These are phyloP conservation scores for Isoetes taiwanensis DNA, from an alignment of 75 land plant genomes.

Conservation along the genomic window DNA sequence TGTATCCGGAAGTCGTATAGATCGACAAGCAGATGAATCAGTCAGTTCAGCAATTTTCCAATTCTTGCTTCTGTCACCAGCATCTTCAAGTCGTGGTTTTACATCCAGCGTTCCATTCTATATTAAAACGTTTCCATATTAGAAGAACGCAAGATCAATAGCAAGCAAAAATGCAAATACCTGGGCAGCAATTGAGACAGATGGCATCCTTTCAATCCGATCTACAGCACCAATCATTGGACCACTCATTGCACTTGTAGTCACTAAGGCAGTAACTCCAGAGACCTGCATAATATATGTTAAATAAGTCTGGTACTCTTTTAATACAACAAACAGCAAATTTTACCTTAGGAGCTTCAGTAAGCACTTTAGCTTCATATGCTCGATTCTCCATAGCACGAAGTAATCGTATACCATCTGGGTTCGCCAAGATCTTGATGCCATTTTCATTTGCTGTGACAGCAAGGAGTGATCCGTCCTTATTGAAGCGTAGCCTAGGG, in stretches of 20 bases:
- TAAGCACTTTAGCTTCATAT: constrained; percentile 36
- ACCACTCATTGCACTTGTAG: too few species aligned
- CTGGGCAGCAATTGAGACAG: neutral
- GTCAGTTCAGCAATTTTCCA: constrained; percentile 16
- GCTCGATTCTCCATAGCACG: constrained; percentile 44
- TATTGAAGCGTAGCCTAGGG: constrained; percentile 73
- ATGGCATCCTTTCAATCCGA: neutral
- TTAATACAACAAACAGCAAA: constrained; percentile 7
- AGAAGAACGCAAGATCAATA: neutral
- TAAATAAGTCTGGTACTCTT: neutral
- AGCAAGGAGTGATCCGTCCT: constrained; percentile 66
- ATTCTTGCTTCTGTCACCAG: constrained; percentile 25
- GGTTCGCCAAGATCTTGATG: constrained; percentile 63
- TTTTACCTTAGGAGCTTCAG: constrained; percentile 35
- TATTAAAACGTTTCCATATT: neutral
- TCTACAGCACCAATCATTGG: too few species aligned
- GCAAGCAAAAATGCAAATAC: neutral
- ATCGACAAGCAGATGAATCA: constrained; percentile 16
- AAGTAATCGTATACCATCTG: constrained; percentile 50
- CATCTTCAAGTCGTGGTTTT: constrained; percentile 10
- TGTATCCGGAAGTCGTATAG: constrained; percentile 14
- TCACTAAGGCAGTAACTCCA: too few species aligned
- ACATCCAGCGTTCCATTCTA: neutral
- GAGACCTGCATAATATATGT: too few species aligned
- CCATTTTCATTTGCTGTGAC: constrained; percentile 71